These are phyloP conservation scores for Xylogone sp. DNA, from an alignment of 2,329 filamentous ascomycete genomes.

Conservation along the genomic window DNA sequence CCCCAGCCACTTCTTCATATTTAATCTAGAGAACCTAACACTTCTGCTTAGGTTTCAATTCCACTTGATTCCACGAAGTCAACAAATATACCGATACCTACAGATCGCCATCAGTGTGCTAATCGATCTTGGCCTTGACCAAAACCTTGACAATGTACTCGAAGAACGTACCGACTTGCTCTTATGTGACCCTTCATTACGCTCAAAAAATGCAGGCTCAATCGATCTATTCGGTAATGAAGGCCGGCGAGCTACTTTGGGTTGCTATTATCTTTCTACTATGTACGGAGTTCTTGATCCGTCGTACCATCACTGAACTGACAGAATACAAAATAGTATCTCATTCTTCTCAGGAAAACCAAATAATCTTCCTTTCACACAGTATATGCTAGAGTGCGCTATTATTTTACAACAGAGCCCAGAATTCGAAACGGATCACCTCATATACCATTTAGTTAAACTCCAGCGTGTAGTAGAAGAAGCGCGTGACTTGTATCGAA, in stretches of 20 bases:
- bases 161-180: constrained; percentile 6
- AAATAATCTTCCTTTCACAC: constrained; percentile 10
- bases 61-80: constrained; percentile 15
- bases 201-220: not conserved
- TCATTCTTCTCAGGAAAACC: constrained; percentile 6
- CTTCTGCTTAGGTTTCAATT: constrained; percentile 11
- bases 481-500: not conserved
- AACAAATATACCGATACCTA: constrained; percentile 16
- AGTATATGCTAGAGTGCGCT: constrained; percentile 17
- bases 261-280: constrained; percentile 16
- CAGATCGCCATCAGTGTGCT: constrained; percentile 19
- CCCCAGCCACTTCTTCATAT: not conserved
- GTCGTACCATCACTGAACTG: constrained; percentile 12
- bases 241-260: constrained; percentile 13
- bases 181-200: not conserved
- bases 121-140: constrained; percentile 16
- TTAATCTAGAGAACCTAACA: no score
- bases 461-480: constrained; percentile 18
- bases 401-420: constrained; percentile 13
- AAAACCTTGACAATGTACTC: constrained; percentile 8
- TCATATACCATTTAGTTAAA: constrained; percentile 19
- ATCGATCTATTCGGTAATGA: constrained; percentile 2
- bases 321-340: constrained; percentile 5
- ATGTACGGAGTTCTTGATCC: not conserved
- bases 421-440: constrained; percentile 18